Evolutionary conservation across 2,329 filamentous ascomycete species (phyloP), one percentile per base, ranked within the genome.

Genomic region (Aspergillus tanneri): DNA sequence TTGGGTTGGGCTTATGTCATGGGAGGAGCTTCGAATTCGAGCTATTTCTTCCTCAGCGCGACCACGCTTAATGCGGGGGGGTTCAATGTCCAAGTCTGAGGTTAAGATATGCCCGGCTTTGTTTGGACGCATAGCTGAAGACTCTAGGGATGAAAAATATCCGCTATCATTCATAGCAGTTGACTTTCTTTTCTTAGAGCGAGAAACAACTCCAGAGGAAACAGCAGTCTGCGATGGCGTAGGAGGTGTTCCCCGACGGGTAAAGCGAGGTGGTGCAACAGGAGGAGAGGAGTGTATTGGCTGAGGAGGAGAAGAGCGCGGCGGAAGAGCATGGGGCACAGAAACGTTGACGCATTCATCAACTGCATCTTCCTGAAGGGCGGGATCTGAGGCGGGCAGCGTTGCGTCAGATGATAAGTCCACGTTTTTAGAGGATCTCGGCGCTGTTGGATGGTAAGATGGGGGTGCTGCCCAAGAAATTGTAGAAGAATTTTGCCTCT

Each of bases 1-100:
- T 25, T 70, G 59, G 41, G 84, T 88, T 4, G 93, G 93, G 63
- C 91, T 97, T 19, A 72, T 62, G 62, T 96, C 91, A 61, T 91
- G 92, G 2, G 90, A 96, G 2, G 92, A 96, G 53, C 88, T 88
- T 57, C 93, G 87, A 45, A 97, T 86, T 32, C 92, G 88, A 37
- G 88, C 88, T 75, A 99, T 96, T 70, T 96, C 93, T 61, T 95
- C 91, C 69, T 97, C 93, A 12, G 93, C 93, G 52, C 92, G 87
- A 23, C 92, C 92, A 51, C 89, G 86, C 74, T 92, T 95, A 60
- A 90, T 85, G 46, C 83, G 82, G 41, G 86, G 86, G n/a, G 85
- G 84, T 58, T 90, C 87, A 43, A 85, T 81, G 61, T 83, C 80
- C 36, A 79, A 68, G 61, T 95, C 90, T 0, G 89, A 92, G 3